A percentile compares a stretch with the other conserved stretches of the same genome.
These are phyloP conservation scores for Macrolepiota albuminosa DNA, from an alignment of 768 basidiomycete genomes.

Conservation along the genomic window DNA sequence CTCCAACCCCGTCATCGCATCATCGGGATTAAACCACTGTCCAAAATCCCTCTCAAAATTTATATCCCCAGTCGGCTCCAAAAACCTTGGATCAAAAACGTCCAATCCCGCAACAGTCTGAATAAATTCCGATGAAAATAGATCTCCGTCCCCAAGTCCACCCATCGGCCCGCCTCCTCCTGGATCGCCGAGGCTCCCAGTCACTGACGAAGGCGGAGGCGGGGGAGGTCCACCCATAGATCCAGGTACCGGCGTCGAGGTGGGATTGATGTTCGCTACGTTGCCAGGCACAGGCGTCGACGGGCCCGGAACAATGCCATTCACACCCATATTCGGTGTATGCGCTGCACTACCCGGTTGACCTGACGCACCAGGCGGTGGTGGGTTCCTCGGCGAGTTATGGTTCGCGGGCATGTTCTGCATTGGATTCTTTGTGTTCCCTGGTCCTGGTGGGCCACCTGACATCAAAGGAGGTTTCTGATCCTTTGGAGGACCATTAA, in stretches of 20 bases:
- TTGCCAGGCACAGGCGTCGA: conserved; percentile 23
- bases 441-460: conserved; percentile 14
- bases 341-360: conserved; percentile 9
- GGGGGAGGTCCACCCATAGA: conserved; percentile 13
- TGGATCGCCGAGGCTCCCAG: conserved; percentile 18
- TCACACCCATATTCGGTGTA: conserved; percentile 19
- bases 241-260: background rate
- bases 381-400: conserved; percentile 39
- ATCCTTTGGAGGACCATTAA: conserved; percentile 26
- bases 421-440: conserved; percentile 23
- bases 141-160: conserved; percentile 7
- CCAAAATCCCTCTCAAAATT: conserved; percentile 74
- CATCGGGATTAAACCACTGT: conserved; percentile 69
- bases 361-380: background rate
- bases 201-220: conserved; percentile 16
- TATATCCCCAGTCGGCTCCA: conserved; percentile 43
- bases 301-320: conserved; percentile 25
- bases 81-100: conserved; percentile 36
- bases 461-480: conserved; percentile 11
- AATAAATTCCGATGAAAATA: conserved; percentile 39
- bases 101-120: conserved; percentile 37
- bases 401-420: conserved; percentile 25
- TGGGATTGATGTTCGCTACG: conserved; percentile 14
- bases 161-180: conserved; percentile 11
- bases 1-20: conserved; percentile 22